Evolutionary conservation across 2,329 filamentous ascomycete species (phyloP).

Genomic region (Colletotrichum shisoi): DNA sequence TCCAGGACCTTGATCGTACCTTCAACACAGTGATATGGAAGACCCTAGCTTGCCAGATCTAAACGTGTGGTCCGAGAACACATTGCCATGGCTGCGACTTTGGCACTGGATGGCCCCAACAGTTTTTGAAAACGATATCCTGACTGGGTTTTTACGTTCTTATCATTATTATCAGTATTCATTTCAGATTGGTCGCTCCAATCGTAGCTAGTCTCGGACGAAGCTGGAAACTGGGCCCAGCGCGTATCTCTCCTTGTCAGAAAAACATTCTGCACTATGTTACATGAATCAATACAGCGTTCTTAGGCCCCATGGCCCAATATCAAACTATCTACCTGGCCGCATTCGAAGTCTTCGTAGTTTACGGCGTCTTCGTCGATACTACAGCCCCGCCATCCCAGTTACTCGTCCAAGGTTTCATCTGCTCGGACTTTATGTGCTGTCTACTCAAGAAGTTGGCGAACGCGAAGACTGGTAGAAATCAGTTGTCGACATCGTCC

Average conservation of each 20-base stretch:
- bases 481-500: conserved; percentile 47
- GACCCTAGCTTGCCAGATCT: conserved; percentile 48
- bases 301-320: conserved; percentile 44
- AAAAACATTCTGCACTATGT: conserved; percentile 42
- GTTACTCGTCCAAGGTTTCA: conserved; percentile 46
- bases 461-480: not conserved
- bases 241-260: conserved; percentile 44
- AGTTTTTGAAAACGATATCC: conserved; percentile 51
- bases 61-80: conserved; percentile 50
- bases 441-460: conserved; percentile 43
- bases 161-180: conserved; percentile 45
- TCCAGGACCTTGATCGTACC: conserved; percentile 44
- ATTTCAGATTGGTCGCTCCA: conserved; percentile 44
- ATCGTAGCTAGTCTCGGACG: conserved; percentile 44
- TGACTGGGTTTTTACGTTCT: conserved; percentile 46
- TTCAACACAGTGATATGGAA: conserved; percentile 41
- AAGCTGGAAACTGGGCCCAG: conserved; percentile 42
- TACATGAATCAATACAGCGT: conserved; percentile 44
- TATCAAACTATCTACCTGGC: conserved; percentile 44
- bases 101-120: conserved; percentile 53
- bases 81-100: conserved; percentile 51
- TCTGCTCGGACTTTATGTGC: conserved; percentile 41
- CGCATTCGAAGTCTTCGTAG: conserved; percentile 45
- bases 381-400: conserved; percentile 50
- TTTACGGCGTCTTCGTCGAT: conserved; percentile 46